These are phyloP conservation scores for Jamesozyma gamospora DNA, from an alignment of 805 yeast species.

Conservation along the genomic window DNA sequence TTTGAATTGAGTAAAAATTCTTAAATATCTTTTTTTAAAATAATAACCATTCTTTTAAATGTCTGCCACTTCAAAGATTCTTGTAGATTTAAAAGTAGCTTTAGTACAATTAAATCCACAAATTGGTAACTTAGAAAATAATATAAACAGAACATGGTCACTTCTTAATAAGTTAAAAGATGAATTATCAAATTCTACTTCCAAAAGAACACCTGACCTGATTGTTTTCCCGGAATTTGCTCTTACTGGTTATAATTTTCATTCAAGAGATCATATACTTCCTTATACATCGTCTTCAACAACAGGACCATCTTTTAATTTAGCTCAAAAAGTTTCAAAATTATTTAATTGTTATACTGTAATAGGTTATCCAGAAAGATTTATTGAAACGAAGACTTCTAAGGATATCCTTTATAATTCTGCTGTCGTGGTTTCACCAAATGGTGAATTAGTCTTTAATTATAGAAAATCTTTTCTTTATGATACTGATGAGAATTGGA, in stretches of 20 bases:
- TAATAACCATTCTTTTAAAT: too few relatives aligned
- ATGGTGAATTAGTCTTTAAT: constrained; percentile 50
- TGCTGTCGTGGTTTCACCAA: constrained; percentile 51
- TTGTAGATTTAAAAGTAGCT: constrained; percentile 48
- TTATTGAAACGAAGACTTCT: neutral
- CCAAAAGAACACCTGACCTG: constrained; percentile 42
- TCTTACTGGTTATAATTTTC: constrained; percentile 73
- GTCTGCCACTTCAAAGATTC: neutral
- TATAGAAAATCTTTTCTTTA: constrained; percentile 72
- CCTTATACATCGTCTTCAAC: constrained; percentile 44
- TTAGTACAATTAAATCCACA: constrained; percentile 59
- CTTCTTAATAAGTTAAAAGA: constrained; percentile 29
- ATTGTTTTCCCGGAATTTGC: constrained; percentile 77
- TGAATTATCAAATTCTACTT: constrained; percentile 1
- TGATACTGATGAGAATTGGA: constrained; percentile 75
- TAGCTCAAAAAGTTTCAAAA: constrained; percentile 48
- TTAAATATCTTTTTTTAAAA: too few relatives aligned
- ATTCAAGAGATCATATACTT: constrained; percentile 34
- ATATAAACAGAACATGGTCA: constrained; percentile 37
- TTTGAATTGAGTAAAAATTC: too few relatives aligned
- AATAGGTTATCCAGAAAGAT: constrained; percentile 71
- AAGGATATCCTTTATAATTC: constrained; percentile 48
- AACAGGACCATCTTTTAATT: constrained; percentile 39
- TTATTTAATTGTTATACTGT: constrained; percentile 53
- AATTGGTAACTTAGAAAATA: constrained; percentile 49